phyloP scores from a whole-genome alignment of 176 grass and related monocot species.

The Carex cristatella region DNA sequence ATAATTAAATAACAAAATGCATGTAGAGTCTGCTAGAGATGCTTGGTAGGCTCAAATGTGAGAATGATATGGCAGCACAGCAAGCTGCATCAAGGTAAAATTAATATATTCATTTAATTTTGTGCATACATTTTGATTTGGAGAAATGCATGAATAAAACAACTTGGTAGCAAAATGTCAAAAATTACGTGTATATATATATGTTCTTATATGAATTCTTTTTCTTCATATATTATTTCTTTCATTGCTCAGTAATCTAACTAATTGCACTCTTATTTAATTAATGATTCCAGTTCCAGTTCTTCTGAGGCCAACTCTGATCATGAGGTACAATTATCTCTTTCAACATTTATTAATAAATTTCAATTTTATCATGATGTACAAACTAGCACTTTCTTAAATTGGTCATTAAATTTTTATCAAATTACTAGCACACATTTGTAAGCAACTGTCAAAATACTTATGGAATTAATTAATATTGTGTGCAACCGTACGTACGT shows the following conservation, averaged over 20 bases:
- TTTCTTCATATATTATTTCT: not conserved
- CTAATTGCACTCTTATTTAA: not conserved
- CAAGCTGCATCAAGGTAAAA: constrained; percentile 27
- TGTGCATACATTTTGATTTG: not conserved
- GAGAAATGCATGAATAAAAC: not conserved
- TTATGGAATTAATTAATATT: not conserved
- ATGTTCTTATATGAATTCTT: too few species aligned
- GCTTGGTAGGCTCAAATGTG: constrained; percentile 9
- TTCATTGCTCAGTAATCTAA: not conserved
- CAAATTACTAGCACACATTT: not conserved
- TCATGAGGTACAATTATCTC: constrained; percentile 4
- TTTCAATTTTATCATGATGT: not conserved
- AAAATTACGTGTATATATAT: not conserved
- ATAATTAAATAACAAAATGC: not conserved
- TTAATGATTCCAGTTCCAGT: constrained; percentile 13
- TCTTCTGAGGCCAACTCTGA: constrained; percentile 25
- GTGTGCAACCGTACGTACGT: not conserved
- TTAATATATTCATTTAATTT: not conserved
- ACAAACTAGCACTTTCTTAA: not conserved
- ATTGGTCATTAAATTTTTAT: not conserved
- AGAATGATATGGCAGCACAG: constrained; percentile 19
- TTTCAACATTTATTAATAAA: not conserved
- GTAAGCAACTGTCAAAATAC: not conserved
- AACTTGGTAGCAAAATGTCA: not conserved
- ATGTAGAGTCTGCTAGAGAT: constrained; percentile 6